Evolutionary conservation across 768 basidiomycete species (phyloP).

Genomic region (Phanerochaete carnosa): DNA sequence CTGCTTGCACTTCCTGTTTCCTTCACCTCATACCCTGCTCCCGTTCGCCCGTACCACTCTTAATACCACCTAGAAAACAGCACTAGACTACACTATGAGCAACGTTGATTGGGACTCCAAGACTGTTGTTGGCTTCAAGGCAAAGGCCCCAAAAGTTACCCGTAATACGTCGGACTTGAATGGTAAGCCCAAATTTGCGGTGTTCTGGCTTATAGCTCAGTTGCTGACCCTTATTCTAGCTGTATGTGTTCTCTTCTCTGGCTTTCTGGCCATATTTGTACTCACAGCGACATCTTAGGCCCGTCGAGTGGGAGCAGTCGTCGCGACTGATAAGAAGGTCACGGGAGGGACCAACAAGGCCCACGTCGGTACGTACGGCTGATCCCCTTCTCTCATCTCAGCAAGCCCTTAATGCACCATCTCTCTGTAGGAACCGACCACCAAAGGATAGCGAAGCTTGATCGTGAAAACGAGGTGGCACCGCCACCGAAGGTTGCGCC

Average conservation of each 20-base stretch:
- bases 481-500: conserved; percentile 80
- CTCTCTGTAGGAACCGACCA: conserved; percentile 74
- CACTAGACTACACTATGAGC: conserved; percentile 19
- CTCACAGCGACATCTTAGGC: conserved; percentile 45
- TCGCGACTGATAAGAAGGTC: conserved; percentile 81
- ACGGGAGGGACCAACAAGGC: conserved; percentile 72
- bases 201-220: neutral
- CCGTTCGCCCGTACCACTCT: neutral
- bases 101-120: conserved; percentile 68
- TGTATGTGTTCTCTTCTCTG: conserved; percentile 8
- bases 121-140: conserved; percentile 69
- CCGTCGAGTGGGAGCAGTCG: conserved; percentile 69
- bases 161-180: conserved; percentile 60
- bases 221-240: conserved; percentile 7
- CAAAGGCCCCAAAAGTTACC: conserved; percentile 58
- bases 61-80: neutral
- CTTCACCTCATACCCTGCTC: conserved; percentile 1
- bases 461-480: conserved; percentile 93
- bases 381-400: neutral
- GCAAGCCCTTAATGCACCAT: neutral
- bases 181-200: conserved; percentile 30
- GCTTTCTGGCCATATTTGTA: neutral
- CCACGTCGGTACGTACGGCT: conserved; percentile 57
- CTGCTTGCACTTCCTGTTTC: conserved; percentile 15
- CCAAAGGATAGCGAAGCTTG: conserved; percentile 89